Evolutionary conservation across 176 grass and related monocot species (phyloP), one percentile per base, ranked within the genome.

Genomic region (Eleusine coracana): DNA sequence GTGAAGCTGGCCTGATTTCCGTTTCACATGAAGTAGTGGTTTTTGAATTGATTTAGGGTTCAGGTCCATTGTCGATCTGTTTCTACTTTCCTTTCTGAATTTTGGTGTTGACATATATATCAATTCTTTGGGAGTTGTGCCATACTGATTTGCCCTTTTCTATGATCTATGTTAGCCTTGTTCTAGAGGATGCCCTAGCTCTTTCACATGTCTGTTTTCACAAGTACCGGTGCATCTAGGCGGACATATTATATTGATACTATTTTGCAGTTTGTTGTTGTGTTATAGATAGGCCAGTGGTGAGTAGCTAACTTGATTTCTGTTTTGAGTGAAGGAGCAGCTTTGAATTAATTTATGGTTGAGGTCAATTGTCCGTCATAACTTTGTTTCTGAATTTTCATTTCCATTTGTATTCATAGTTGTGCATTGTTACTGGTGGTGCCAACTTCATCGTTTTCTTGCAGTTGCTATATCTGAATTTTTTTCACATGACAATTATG

Each of bases 281-380:
- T 41, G 17, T 29, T 52, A 51, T 18, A 28, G 14, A 14, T 55
- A 28, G 10, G 17, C 66, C 21, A 27, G 81, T 16, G 16, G 15
- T 55, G 10, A 42, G 44, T 60, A 14, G 21, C 18, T 15, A 18
- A 38, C 18, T 12, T 8, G 31, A 23, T 68, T 68, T 54, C 31
- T 23, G 20, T 68, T 54, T 80, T 0, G 3, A 8, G 4, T 0
- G 46, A 67, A 15, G n/a, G n/a, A 54, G 40, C 23, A 11, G 7
- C 34, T 51, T 70, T 66, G 20, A 6, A 58, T 20, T 51, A 71
- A 77, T 87, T 23, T 31, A 61, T 29, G 54, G 25, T 51, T 52
- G 4, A 59, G 58, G 58, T 61, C 55, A 2, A n/a, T 80, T 41
- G n/a, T 65, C 20, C 0, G 34, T 66, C 66, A 55, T 58, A 25